phyloP scores from a whole-genome alignment of 1,284 basidiomycete species.

The Apiotrichum porosum region DNA sequence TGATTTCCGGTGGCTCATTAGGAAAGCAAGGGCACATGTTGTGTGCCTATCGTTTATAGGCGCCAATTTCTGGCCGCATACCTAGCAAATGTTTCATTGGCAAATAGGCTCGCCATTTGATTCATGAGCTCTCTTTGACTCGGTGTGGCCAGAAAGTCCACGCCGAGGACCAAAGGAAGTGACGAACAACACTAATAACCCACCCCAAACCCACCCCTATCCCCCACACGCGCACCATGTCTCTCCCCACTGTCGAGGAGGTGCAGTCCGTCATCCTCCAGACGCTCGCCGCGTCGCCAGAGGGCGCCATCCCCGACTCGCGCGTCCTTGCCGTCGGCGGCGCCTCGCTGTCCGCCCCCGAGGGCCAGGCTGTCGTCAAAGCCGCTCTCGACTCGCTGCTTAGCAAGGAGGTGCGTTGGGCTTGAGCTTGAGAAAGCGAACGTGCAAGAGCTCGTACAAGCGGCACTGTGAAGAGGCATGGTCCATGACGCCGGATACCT shows the following conservation, averaged over 20 bases:
- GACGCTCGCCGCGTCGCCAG: conserved; percentile 55
- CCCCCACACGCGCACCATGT: conserved; percentile 9
- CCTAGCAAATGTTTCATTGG: no score
- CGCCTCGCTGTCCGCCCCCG: conserved; percentile 46
- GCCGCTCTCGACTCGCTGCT: conserved; percentile 82
- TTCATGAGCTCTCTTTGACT: no score
- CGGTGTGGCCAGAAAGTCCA: background rate
- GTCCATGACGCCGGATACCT: no score
- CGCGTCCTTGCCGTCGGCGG: conserved; percentile 61
- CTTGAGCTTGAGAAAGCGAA: background rate
- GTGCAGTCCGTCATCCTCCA: conserved; percentile 76
- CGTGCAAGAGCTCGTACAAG: no score
- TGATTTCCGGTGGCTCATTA: no score
- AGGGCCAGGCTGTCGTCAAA: conserved; percentile 73
- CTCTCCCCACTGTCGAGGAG: conserved; percentile 51
- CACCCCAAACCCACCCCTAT: background rate
- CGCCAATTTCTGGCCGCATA: no score
- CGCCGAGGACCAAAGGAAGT: no score
- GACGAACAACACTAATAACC: background rate
- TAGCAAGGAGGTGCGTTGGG: conserved; percentile 69
- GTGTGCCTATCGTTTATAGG: no score
- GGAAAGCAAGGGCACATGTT: no score
- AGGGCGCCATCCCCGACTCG: conserved; percentile 66
- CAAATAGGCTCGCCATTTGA: no score
- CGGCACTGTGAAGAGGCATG: no score